These are phyloP conservation scores for Gregarina niphandrodes DNA, from an alignment of 169 alveolate species.

Conservation along the genomic window DNA sequence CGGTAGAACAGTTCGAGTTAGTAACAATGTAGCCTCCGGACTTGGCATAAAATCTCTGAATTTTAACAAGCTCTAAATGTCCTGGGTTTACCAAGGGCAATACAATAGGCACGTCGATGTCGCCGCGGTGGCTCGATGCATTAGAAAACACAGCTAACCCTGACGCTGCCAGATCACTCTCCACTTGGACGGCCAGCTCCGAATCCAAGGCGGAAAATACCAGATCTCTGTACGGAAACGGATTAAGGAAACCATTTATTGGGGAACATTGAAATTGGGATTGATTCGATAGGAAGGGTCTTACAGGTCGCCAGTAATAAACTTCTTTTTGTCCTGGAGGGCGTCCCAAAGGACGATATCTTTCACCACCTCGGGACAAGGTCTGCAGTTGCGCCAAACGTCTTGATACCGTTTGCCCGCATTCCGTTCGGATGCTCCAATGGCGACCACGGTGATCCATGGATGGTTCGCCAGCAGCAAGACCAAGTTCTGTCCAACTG, in stretches of 20 bases:
- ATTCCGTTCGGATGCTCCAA: neutral
- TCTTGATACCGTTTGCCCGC: neutral
- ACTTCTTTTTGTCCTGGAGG: neutral
- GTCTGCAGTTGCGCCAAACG: neutral
- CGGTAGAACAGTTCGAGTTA: neutral
- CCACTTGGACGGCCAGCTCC: neutral
- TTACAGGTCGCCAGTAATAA: neutral
- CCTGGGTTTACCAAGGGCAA: neutral
- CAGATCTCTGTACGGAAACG: neutral
- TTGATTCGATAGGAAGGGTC: neutral
- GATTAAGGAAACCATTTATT: neutral
- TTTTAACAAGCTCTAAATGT: neutral
- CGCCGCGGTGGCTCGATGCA: neutral
- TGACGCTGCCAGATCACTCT: neutral
- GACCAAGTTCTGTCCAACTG: neutral
- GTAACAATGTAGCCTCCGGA: constrained; percentile 1
- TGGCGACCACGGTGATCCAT: neutral
- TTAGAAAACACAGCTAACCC: neutral
- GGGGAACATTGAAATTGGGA: neutral
- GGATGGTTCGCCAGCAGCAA: neutral
- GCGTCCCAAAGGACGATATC: neutral
- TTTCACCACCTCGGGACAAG: neutral
- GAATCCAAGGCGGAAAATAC: neutral
- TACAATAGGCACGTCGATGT: neutral
- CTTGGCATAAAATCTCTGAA: neutral